These are phyloP conservation scores for Mortierella alpina DNA, from an alignment of 192 early-diverging fungal species.

Conservation along the genomic window DNA sequence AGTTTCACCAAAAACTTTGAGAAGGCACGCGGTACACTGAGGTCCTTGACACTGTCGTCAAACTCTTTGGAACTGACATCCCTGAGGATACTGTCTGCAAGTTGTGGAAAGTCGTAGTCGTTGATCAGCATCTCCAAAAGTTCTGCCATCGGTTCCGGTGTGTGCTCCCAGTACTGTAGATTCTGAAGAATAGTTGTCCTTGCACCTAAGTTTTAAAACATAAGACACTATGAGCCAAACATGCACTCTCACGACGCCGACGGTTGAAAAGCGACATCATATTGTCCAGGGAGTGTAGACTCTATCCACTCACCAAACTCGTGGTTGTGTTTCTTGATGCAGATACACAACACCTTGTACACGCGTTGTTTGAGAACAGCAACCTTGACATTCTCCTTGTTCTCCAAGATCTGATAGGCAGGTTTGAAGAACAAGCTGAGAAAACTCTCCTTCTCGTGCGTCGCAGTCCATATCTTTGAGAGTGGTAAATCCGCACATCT, in stretches of 20 bases:
- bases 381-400: slow-evolving; percentile 74
- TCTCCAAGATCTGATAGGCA: slow-evolving; percentile 86
- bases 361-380: slow-evolving; percentile 64
- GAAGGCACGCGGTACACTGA: slow-evolving; percentile 83
- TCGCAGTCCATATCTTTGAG: slow-evolving; percentile 76
- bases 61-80: slow-evolving; percentile 64
- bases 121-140: slow-evolving; percentile 72
- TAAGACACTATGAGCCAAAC: neutral
- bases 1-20: slow-evolving; percentile 85
- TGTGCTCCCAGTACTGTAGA: slow-evolving; percentile 87
- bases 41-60: slow-evolving; percentile 72
- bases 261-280: slow-evolving; percentile 57
- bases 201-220: slow-evolving; percentile 56
- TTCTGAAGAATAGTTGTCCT: slow-evolving; percentile 83
- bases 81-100: slow-evolving; percentile 79
- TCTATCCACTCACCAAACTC: slow-evolving; percentile 65
- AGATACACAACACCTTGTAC: slow-evolving; percentile 79
- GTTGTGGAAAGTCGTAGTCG: slow-evolving; percentile 71
- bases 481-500: slow-evolving; percentile 70
- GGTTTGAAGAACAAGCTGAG: slow-evolving; percentile 82
- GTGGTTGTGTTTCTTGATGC: slow-evolving; percentile 83
- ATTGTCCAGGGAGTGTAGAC: neutral
- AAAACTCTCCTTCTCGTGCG: slow-evolving; percentile 75
- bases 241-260: slow-evolving; percentile 65
- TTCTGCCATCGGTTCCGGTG: slow-evolving; percentile 85